These are phyloP conservation scores for Amylostereum areolatum DNA, from an alignment of 1,284 basidiomycete genomes.

Conservation along the genomic window DNA sequence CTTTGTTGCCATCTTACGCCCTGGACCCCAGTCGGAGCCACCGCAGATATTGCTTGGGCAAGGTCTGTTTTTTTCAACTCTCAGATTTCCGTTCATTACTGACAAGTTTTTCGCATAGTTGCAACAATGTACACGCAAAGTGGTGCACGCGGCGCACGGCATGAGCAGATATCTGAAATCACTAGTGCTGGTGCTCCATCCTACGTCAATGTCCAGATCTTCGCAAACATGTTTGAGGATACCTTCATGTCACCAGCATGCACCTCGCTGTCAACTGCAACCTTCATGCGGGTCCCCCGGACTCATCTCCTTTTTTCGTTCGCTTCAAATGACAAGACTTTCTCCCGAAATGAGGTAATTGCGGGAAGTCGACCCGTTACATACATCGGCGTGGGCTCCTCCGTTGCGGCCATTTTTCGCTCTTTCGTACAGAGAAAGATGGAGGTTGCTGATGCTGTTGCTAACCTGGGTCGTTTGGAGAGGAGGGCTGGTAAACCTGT, in stretches of 20 bases:
- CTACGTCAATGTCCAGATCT: neutral
- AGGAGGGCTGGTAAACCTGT: too few species aligned
- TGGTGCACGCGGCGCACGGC: neutral
- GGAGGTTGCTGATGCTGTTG: neutral
- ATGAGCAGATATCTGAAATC: neutral
- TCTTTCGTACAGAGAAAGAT: neutral
- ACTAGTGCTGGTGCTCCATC: neutral
- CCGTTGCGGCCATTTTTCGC: neutral
- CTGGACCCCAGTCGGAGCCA: neutral
- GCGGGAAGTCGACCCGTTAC: neutral
- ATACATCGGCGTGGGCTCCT: neutral
- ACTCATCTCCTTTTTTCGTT: neutral
- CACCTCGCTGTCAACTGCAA: neutral
- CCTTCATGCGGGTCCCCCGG: neutral
- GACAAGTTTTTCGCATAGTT: neutral
- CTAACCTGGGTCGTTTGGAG: too few species aligned
- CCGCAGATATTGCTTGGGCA: neutral
- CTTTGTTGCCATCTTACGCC: neutral
- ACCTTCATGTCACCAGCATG: neutral
- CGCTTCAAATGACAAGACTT: neutral
- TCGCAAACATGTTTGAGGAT: neutral
- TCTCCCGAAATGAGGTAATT: neutral
- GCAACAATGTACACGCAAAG: neutral
- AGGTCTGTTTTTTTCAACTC: neutral
- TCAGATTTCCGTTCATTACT: neutral